Base-by-base conservation (phyloP, 1,139 yeast species). In the Kurtzmaniella natalensis region DNA sequence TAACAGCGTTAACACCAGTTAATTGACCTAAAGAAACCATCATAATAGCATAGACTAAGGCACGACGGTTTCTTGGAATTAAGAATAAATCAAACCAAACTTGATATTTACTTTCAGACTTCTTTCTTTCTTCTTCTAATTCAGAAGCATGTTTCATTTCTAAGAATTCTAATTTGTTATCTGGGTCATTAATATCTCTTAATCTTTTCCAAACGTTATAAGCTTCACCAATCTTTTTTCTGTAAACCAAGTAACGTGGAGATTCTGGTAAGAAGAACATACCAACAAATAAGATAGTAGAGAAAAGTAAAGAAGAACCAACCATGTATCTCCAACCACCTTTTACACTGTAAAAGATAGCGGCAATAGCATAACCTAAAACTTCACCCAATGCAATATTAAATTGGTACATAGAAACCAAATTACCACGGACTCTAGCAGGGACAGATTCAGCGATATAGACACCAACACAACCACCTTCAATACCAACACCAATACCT, bases 251-350 rank as follows among this genome's bases (percentile, higher is more conserved):
- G 50, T 63, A 72, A 54, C 78, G 67, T 30, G 78, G 78, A 8
- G 76, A 67, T 44, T 70, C 76, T 5, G 76, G 76, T 30, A 70
- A 51, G 46, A 67, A 66, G 48, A 66, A 54, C 52, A 73, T 47
- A 21, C 79, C 80, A 37, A 61, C 33, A 25, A 71, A 56, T 46
- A 75, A 54, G 10, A 63, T 46, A 1, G 80, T 70, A 5, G 82
- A 76, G 46, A 75, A 77, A 1, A 77, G 64, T 31, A 76, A 57
- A 3, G 81, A 73, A 9, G 81, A 72, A 30, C 77, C 81, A 32
- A 70, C 64, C 78, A 72, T 76, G 55, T 44, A 76, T 47, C 83
- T 61, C 83, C 83, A 77, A 23, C 77, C 77, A 25, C 70, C 76
- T 4, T 58, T 48, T 17, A 74, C 80, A 17, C 60, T 64, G 39